phyloP scores from a whole-genome alignment of 2,329 filamentous ascomycete genomes.

The Neofusicoccum kwambonambiense region DNA sequence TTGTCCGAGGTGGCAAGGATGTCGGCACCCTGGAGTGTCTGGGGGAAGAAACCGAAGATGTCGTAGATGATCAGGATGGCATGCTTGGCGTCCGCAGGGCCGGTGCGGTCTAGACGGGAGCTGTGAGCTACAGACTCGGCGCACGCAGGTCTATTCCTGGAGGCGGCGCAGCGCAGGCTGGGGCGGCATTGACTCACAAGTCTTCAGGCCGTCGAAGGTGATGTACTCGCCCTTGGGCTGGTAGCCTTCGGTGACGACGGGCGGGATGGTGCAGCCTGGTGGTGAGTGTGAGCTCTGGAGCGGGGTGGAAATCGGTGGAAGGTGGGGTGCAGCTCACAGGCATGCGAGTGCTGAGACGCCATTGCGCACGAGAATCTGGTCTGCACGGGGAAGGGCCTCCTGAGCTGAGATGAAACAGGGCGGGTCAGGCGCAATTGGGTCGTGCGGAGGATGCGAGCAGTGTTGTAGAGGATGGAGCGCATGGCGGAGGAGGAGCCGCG shows the following conservation, averaged over 20 bases:
- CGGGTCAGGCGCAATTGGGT: neutral
- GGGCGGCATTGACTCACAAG: conserved; percentile 42
- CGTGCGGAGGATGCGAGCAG: conserved; percentile 8
- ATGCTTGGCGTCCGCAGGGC: conserved; percentile 54
- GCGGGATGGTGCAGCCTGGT: conserved; percentile 50
- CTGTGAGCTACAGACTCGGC: neutral
- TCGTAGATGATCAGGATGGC: conserved; percentile 61
- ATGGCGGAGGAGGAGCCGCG: neutral
- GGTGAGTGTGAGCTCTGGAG: neutral
- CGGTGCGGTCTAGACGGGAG: conserved; percentile 51
- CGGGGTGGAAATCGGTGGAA: neutral
- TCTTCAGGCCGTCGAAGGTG: conserved; percentile 61
- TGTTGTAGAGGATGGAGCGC: neutral
- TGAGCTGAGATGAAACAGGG: neutral
- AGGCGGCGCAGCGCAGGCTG: neutral
- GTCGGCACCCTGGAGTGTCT: conserved; percentile 63
- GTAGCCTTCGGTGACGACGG: conserved; percentile 51
- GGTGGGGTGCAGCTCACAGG: conserved; percentile 15
- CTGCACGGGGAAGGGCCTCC: neutral
- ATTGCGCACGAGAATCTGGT: conserved; percentile 7
- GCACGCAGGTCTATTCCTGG: neutral
- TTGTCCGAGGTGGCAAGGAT: conserved; percentile 63
- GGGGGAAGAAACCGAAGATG: conserved; percentile 64
- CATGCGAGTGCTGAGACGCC: conserved; percentile 18
- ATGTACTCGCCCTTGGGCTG: conserved; percentile 59